These are phyloP conservation scores for Amphicarpaea edgeworthii DNA, from an alignment of 306 rosid species.

Conservation along the genomic window DNA sequence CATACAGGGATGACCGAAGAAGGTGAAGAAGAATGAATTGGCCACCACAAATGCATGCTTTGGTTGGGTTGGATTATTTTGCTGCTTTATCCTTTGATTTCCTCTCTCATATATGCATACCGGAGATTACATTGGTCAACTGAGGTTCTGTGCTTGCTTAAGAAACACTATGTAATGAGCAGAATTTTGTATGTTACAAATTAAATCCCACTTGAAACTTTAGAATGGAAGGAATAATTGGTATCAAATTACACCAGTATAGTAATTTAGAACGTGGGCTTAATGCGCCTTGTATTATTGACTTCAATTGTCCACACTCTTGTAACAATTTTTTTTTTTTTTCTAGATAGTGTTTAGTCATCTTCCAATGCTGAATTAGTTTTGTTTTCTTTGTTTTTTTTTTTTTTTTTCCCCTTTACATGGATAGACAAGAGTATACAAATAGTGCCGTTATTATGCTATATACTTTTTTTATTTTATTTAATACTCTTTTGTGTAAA, in stretches of 20 bases:
- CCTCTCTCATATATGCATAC: conserved; percentile 29
- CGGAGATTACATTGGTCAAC: conserved; percentile 33
- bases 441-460: too few species aligned
- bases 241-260: background rate
- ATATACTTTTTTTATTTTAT: too few species aligned
- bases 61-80: conserved; percentile 23
- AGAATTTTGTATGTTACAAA: conserved; percentile 34
- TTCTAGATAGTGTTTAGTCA: too few species aligned
- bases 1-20: conserved; percentile 68
- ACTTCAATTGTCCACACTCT: too few species aligned
- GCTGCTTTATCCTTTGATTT: conserved; percentile 43
- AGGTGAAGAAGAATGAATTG: conserved; percentile 57
- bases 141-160: conserved; percentile 49
- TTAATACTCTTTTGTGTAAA: too few species aligned
- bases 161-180: conserved; percentile 37
- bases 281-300: too few species aligned
- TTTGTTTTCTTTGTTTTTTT: too few species aligned
- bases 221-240: conserved; percentile 28
- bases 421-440: too few species aligned
- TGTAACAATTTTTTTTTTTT: too few species aligned
- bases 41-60: conserved; percentile 16
- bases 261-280: too few species aligned
- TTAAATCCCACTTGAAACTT: conserved; percentile 6
- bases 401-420: too few species aligned
- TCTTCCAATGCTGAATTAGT: too few species aligned